Percentiles rank a stretch among this genome's conserved stretches.
Evolutionary conservation across 352 stramenopile genomes (phyloP).

Genomic region (Pythium oligandrum): DNA sequence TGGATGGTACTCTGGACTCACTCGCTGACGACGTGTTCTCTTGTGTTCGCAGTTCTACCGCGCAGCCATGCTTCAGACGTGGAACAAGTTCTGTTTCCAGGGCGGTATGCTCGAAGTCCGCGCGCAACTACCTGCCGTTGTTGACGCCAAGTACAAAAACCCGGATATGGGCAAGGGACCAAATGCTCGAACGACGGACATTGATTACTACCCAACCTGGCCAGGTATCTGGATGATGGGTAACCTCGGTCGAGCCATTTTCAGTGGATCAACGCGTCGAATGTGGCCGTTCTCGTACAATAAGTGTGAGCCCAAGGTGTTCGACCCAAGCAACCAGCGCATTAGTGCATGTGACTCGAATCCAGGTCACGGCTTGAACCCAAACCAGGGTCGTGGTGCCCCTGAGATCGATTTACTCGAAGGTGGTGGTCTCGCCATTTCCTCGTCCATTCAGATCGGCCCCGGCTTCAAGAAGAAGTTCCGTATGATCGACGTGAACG

Average conservation of each 20-base stretch:
- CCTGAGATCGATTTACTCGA: conserved; percentile 96
- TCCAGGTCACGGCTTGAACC: conserved; percentile 90
- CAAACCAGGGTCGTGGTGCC: conserved; percentile 83
- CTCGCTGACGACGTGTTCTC: not conserved
- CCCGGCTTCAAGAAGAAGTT: conserved; percentile 52
- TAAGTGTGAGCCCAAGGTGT: conserved; percentile 84
- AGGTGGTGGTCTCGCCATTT: conserved; percentile 61
- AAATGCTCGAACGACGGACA: conserved; percentile 33
- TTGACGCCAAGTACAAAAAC: conserved; percentile 56
- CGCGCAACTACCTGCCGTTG: conserved; percentile 84
- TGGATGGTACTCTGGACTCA: not conserved
- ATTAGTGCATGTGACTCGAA: conserved; percentile 88
- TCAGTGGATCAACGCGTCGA: conserved; percentile 89
- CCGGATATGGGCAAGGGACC: conserved; percentile 69
- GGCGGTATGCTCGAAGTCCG: conserved; percentile 91
- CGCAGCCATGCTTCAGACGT: conserved; percentile 89
- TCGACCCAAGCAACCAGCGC: conserved; percentile 64
- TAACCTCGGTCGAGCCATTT: conserved; percentile 93
- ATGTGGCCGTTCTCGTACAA: conserved; percentile 96
- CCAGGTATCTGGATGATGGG: conserved; percentile 95
- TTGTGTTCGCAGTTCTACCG: conserved; percentile 38
- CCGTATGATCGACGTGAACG: conserved; percentile 31
- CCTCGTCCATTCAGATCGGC: conserved; percentile 72
- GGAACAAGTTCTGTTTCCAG: conserved; percentile 96
- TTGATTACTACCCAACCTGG: conserved; percentile 79